phyloP scores from a whole-genome alignment of 2,329 filamentous ascomycete genomes.

The Rachicladosporium sp. region DNA sequence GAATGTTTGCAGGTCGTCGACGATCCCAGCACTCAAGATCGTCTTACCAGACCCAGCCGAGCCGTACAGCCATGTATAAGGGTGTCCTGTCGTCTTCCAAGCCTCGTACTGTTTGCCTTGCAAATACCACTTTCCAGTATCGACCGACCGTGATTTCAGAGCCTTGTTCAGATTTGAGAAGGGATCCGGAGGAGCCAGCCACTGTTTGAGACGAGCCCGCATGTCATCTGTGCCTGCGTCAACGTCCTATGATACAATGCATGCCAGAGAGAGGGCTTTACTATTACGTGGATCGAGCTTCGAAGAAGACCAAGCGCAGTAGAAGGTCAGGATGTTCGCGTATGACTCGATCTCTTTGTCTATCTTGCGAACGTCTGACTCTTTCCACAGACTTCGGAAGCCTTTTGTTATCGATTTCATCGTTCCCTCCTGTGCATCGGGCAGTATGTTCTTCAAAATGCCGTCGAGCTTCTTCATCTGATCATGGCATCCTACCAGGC shows the following conservation, averaged over 20 bases:
- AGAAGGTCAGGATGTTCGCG: slow-evolving; percentile 2
- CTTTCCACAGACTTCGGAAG: background rate
- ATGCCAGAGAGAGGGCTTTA: background rate
- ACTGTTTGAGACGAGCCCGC: slow-evolving; percentile 10
- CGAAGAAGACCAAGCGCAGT: slow-evolving; percentile 2
- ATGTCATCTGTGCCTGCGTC: slow-evolving; percentile 6
- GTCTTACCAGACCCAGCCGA: slow-evolving; percentile 8
- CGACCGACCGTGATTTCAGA: slow-evolving; percentile 4
- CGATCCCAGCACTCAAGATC: slow-evolving; percentile 6
- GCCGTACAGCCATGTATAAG: slow-evolving; percentile 7
- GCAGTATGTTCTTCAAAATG: background rate
- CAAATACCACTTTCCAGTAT: slow-evolving; percentile 7
- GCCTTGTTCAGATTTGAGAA: slow-evolving; percentile 7
- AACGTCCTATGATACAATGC: background rate
- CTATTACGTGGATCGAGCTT: slow-evolving; percentile 1
- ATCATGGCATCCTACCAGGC: background rate
- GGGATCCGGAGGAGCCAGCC: slow-evolving; percentile 11
- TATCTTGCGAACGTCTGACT: background rate
- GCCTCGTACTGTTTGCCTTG: slow-evolving; percentile 2
- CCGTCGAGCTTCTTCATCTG: background rate
- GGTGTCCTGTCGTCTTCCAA: slow-evolving; percentile 2
- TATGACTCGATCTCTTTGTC: background rate
- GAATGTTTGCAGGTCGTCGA: slow-evolving; percentile 7
- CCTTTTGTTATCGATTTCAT: background rate
- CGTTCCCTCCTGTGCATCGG: background rate